Base-by-base conservation (phyloP, 2,329 filamentous ascomycete genomes). In the Penicillium aurantiogriseum region DNA sequence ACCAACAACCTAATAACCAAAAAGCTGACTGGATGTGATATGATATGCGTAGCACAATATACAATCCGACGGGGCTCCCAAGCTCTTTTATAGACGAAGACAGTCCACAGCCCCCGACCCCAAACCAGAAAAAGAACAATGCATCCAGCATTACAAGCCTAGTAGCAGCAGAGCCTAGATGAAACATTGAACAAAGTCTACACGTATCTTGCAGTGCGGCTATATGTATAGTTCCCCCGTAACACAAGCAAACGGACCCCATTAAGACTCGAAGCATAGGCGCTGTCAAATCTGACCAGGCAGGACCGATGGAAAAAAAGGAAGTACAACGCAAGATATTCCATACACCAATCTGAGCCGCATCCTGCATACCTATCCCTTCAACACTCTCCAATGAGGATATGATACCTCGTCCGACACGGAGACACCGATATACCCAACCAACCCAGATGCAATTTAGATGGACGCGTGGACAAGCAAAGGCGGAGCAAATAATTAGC, bases 211-310 rank as follows among this genome's bases (percentile, higher is more conserved):
- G 9, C 15, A 39, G 10, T 49, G 44, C n/a, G 49, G 40, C 35
- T 21, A 43, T 45, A 23, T 46, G 15, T 57, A 7, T 39, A 33
- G 25, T 29, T 11, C 40, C 23, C 4, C n/a, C 10, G 45, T 57
- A 15, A 19, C 57, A 51, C 54, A 50, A 36, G 29, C 54, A 54
- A 59, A 54, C 54, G 49, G 39, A 29, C 10, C n/a, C 33, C 8
- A 38, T 36, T 17, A 44, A 31, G 5, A 36, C 29, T 6, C 9
- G 23, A 49, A 54, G 54, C 49, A 51, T 52, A 52, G 31, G 47
- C 29, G 38, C 43, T 57, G 44, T 29, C 39, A 17, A 54, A 57
- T 27, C 45, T 13, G 23, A 47, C 54, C 19, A 50, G 27, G 9
- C 40, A 38, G 31, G 6, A n/a, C 21, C 6, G 29, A 48, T 45